Evolutionary conservation across 495 filamentous ascomycete genomes (phyloP).

Genomic region (Tuber indicum): DNA sequence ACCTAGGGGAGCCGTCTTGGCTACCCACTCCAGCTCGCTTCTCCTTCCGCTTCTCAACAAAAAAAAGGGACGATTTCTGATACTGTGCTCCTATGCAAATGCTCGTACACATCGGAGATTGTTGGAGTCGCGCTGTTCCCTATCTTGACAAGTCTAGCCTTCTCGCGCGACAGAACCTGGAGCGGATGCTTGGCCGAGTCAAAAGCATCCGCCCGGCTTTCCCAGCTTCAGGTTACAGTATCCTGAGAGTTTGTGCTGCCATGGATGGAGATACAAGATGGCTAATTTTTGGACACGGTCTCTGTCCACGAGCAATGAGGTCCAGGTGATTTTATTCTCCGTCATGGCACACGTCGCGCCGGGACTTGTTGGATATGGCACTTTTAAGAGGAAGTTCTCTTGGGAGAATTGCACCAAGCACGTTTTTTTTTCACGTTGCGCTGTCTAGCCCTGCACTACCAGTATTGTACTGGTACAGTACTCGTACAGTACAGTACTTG

Average conservation of each 20-base stretch:
- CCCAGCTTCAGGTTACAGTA: background rate
- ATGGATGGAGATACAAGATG: background rate
- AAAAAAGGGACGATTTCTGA: background rate
- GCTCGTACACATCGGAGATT: background rate
- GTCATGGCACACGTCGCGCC: background rate
- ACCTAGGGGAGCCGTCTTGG: background rate
- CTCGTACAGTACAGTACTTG: too few relatives aligned
- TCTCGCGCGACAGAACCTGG: too few relatives aligned
- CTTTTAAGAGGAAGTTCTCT: background rate
- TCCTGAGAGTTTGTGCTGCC: background rate
- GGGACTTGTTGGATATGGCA: background rate
- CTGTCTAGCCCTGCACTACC: background rate
- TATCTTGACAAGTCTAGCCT: background rate
- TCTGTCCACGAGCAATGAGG: background rate
- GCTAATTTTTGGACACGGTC: background rate
- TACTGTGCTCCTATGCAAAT: background rate
- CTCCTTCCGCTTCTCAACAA: background rate
- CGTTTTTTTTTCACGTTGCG: background rate
- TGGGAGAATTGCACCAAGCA: background rate
- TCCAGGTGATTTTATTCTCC: background rate
- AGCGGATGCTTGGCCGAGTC: background rate
- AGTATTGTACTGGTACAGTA: too few relatives aligned
- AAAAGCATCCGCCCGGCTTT: background rate
- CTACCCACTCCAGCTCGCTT: background rate
- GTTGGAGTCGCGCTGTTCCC: background rate